Evolutionary conservation across 108 stramenopile species (phyloP).

Genomic region (Cyclotella sp.): DNA sequence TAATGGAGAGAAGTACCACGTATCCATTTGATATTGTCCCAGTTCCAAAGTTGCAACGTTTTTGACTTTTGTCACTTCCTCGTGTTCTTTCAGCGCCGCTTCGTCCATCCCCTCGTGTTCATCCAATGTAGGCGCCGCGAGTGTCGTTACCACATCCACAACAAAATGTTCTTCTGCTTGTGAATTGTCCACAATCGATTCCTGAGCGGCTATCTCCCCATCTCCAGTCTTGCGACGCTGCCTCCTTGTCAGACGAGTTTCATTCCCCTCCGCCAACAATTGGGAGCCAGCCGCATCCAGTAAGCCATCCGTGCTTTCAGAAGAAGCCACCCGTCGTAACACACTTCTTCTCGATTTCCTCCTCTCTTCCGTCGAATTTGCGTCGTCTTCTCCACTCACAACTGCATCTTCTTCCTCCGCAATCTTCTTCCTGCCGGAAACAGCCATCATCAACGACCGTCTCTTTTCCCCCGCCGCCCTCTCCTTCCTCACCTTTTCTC

Average conservation of each 20-base stretch:
- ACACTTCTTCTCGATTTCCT: not conserved
- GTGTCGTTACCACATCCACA: slow-evolving; percentile 81
- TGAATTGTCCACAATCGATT: slow-evolving; percentile 14
- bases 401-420: not conserved
- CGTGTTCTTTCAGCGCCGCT: slow-evolving; percentile 94
- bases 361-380: not conserved
- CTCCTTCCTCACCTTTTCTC: slow-evolving; percentile 12
- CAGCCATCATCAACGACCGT: slow-evolving; percentile 27
- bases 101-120: slow-evolving; percentile 99
- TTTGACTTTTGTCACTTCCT: slow-evolving; percentile 98
- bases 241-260: slow-evolving; percentile 26
- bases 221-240: slow-evolving; percentile 24
- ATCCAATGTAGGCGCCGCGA: slow-evolving; percentile 90
- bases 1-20: slow-evolving; percentile 98
- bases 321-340: slow-evolving; percentile 7
- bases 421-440: not conserved
- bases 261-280: not conserved
- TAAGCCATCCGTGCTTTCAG: not conserved
- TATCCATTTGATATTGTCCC: slow-evolving; percentile 93
- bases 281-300: slow-evolving; percentile 9
- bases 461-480: slow-evolving; percentile 24
- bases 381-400: not conserved
- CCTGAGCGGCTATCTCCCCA: slow-evolving; percentile 3
- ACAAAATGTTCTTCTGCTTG: slow-evolving; percentile 63
- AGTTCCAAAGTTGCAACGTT: slow-evolving; percentile 94